phyloP scores from a whole-genome alignment of 768 basidiomycete genomes.

The Psilocybe cubensis region DNA sequence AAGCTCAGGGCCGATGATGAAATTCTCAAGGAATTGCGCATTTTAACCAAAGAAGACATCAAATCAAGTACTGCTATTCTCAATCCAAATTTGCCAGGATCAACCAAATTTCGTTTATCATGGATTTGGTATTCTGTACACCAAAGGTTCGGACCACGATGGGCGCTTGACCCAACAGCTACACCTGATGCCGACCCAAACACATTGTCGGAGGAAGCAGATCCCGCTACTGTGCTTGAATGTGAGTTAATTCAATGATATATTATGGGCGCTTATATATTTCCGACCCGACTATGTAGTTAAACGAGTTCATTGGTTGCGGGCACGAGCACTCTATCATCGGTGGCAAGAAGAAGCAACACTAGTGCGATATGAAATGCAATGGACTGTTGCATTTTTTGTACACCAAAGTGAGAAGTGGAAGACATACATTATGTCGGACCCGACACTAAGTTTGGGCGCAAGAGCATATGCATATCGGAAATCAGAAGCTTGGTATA shows the following conservation, averaged over 20 bases:
- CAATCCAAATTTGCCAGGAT: not conserved
- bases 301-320: no score
- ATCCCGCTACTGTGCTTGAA: not conserved
- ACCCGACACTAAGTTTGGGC: no score
- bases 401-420: not conserved
- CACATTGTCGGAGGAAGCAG: not conserved
- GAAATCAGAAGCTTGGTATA: not conserved
- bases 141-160: not conserved
- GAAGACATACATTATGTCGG: not conserved
- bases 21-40: not conserved
- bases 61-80: conserved; percentile 1
- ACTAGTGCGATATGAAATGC: conserved; percentile 3
- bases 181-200: not conserved
- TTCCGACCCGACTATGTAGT: not conserved
- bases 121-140: conserved; percentile 4
- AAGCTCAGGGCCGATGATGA: not conserved
- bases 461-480: not conserved
- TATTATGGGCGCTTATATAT: not conserved
- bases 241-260: not conserved
- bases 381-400: conserved; percentile 7
- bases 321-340: not conserved
- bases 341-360: conserved; percentile 1
- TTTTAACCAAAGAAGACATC: not conserved
- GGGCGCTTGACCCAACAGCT: not conserved
- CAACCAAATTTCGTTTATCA: not conserved